Evolutionary conservation across 2,329 filamentous ascomycete genomes (phyloP), one percentile per base, ranked within the genome.

Genomic region (Sphaerulina vaccinii): DNA sequence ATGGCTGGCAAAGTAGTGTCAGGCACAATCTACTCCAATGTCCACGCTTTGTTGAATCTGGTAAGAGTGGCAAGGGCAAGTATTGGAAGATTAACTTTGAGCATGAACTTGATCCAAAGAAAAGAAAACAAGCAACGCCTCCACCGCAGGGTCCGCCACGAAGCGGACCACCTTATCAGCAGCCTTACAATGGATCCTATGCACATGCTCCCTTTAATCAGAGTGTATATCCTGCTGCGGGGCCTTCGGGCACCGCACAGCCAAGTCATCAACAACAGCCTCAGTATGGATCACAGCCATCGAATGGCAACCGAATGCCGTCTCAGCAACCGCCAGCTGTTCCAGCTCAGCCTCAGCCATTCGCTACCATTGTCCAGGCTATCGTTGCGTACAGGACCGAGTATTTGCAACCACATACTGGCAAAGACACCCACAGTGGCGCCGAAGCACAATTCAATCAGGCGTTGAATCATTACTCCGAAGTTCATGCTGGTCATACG

Each of bases 1-100:
- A 78, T 57, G 83, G 83, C 11, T 86, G 83, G 83, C 82, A 84
- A 54, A 84, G 81, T 27, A 84, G 81, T 71, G 82, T 86, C 32
- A 77, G 83, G 27, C 83, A 86, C 65, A 86, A 86, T 52, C 71
- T 86, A 67, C 70, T 79, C 63, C 70, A 84, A 72, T 71, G 79
- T 68, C 63, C 79, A 69, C 71, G 75, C 68, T 85, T 85, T 62
- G 76, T 79, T 64, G 82, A 83, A 60, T 80, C 79, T 13, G 80
- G 83, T 58, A 79, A 75, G 53, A 73, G 65, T 64, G 82, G 82
- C 48, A 85, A 85, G 67, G 82, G 82, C 40, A 83, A 79, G 72
- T 78, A 81, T 45, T 85, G 82, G 82, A 76, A 78, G 49, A 76
- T 84, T 60, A 78, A 82, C 40, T 76, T 78, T 19, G 77, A 79